These are phyloP conservation scores for Pleomassaria siparia DNA, from an alignment of 2,329 filamentous ascomycete species.

Conservation along the genomic window DNA sequence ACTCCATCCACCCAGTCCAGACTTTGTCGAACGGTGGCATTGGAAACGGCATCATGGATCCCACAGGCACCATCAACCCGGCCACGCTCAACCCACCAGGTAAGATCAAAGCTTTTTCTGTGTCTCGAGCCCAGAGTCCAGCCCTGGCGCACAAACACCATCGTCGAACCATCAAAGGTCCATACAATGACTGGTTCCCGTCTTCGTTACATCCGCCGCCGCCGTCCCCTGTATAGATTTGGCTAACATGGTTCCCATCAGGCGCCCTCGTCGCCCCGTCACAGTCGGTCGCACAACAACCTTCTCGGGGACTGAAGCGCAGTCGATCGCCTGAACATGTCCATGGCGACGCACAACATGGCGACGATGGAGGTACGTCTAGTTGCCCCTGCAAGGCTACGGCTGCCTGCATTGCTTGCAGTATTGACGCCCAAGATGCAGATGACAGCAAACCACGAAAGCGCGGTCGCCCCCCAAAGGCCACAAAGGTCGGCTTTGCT, in stretches of 20 bases:
- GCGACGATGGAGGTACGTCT: constrained; percentile 35
- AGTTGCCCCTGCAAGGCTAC: neutral
- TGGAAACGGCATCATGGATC: constrained; percentile 45
- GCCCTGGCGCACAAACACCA: constrained; percentile 9
- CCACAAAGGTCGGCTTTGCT: constrained; percentile 51
- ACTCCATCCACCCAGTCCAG: constrained; percentile 44
- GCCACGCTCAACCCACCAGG: constrained; percentile 42
- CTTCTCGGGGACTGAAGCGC: constrained; percentile 43
- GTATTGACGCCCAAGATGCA: constrained; percentile 19
- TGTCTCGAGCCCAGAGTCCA: constrained; percentile 3
- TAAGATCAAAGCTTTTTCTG: constrained; percentile 21
- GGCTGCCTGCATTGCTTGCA: constrained; percentile 8
- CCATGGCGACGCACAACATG: constrained; percentile 34
- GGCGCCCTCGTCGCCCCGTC: constrained; percentile 33
- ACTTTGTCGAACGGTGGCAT: constrained; percentile 44
- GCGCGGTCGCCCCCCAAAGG: constrained; percentile 63
- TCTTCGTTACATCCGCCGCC: constrained; percentile 38
- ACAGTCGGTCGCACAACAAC: constrained; percentile 36
- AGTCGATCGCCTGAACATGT: constrained; percentile 45
- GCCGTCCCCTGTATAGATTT: constrained; percentile 14
- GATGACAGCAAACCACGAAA: constrained; percentile 42
- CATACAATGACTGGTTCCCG: constrained; percentile 16
- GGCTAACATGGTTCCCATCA: constrained; percentile 27
- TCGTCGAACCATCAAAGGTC: constrained; percentile 11
- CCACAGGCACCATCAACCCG: constrained; percentile 45